Evolutionary conservation across 2,329 filamentous ascomycete genomes (phyloP).

Genomic region (Teratosphaeria nubilosa): DNA sequence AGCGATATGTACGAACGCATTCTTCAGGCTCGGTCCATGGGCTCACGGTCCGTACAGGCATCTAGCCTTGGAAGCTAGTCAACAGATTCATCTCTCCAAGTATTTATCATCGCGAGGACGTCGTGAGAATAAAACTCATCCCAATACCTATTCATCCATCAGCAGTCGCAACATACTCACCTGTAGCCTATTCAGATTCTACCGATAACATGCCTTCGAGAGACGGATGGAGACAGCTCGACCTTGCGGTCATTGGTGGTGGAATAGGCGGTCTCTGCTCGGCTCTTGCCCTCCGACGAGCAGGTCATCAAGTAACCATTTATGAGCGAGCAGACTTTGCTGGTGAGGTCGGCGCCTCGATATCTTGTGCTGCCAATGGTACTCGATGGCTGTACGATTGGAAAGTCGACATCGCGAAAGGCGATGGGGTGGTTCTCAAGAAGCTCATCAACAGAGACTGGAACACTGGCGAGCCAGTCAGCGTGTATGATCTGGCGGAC

Average conservation of each 20-base stretch:
- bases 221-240: conserved; percentile 15
- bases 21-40: not conserved
- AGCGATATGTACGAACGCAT: not conserved
- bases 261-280: conserved; percentile 45
- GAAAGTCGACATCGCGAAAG: conserved; percentile 53
- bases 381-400: conserved; percentile 61
- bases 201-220: not conserved
- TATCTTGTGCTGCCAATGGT: conserved; percentile 60
- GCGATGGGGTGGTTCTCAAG: conserved; percentile 54
- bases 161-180: not conserved
- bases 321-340: conserved; percentile 56
- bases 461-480: conserved; percentile 57
- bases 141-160: not conserved
- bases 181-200: not conserved
- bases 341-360: conserved; percentile 57
- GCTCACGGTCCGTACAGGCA: not conserved
- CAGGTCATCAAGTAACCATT: conserved; percentile 49
- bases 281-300: conserved; percentile 42
- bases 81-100: not conserved
- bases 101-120: not conserved
- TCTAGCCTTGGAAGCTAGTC: not conserved
- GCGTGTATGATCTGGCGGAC: conserved; percentile 53
- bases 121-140: not conserved
- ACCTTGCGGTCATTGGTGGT: conserved; percentile 36
- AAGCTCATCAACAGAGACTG: conserved; percentile 62